These are phyloP conservation scores for Euphorbia celastroides DNA, from an alignment of 441 rosid species.

Conservation along the genomic window DNA sequence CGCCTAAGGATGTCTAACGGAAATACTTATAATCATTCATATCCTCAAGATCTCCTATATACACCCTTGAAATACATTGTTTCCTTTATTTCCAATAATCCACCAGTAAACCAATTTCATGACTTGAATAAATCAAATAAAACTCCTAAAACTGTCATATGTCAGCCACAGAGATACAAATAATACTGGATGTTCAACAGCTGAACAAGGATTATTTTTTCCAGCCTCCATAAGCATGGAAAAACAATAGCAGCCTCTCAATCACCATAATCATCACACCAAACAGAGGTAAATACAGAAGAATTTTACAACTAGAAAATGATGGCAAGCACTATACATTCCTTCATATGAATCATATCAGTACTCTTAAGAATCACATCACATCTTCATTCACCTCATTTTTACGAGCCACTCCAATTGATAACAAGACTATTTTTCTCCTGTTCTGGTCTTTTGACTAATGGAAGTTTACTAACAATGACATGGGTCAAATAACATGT, in stretches of 20 bases:
- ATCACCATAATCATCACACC: neutral
- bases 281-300: neutral
- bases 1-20: neutral
- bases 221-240: neutral
- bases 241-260: neutral
- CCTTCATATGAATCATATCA: neutral
- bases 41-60: neutral
- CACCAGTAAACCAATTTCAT: neutral
- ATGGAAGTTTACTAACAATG: neutral
- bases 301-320: neutral
- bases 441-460: neutral
- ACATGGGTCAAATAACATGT: neutral
- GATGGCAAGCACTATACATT: neutral
- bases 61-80: neutral
- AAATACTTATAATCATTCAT: neutral
- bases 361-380: neutral
- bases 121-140: neutral
- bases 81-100: neutral
- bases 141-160: neutral
- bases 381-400: neutral
- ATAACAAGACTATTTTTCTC: neutral
- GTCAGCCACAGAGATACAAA: neutral
- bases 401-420: neutral
- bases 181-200: neutral
- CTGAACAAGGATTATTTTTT: neutral